Evolutionary conservation across 768 basidiomycete species (phyloP).

Genomic region (Amanita pseudoporphyria): DNA sequence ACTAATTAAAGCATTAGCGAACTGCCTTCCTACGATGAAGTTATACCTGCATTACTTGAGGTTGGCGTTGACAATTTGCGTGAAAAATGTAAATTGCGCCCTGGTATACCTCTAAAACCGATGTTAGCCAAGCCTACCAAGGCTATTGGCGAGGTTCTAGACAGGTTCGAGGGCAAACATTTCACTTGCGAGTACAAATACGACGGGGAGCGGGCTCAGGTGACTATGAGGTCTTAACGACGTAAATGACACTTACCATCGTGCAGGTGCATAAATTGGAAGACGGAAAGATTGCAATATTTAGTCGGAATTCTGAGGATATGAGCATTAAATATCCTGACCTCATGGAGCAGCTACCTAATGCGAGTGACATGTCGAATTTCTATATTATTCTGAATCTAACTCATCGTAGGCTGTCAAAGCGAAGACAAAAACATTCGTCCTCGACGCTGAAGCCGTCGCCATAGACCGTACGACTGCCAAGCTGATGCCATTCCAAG

Average conservation of each 20-base stretch:
- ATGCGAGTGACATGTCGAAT: conserved; percentile 32
- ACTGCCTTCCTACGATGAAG: conserved; percentile 84
- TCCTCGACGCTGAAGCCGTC: conserved; percentile 94
- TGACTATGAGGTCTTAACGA: conserved; percentile 15
- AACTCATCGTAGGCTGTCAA: conserved; percentile 63
- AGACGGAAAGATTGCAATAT: conserved; percentile 80
- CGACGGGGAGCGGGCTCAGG: conserved; percentile 96
- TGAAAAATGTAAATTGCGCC: conserved; percentile 80
- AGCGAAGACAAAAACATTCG: conserved; percentile 77
- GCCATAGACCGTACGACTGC: conserved; percentile 82
- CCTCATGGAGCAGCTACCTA: conserved; percentile 87
- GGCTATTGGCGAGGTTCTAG: conserved; percentile 95
- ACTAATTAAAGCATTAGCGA: conserved; percentile 42
- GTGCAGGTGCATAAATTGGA: conserved; percentile 74
- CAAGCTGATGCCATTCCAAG: conserved; percentile 96
- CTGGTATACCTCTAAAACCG: conserved; percentile 94
- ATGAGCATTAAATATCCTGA: conserved; percentile 99
- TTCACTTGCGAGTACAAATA: conserved; percentile 99
- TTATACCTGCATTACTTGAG: conserved; percentile 83
- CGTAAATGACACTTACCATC: not conserved
- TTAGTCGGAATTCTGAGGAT: conserved; percentile 96
- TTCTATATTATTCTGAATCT: not conserved
- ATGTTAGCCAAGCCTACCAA: conserved; percentile 99
- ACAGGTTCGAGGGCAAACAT: conserved; percentile 88
- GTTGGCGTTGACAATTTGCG: conserved; percentile 63